Evolutionary conservation across 257 asterid species (phyloP).

Genomic region (Jasminum sambac): DNA sequence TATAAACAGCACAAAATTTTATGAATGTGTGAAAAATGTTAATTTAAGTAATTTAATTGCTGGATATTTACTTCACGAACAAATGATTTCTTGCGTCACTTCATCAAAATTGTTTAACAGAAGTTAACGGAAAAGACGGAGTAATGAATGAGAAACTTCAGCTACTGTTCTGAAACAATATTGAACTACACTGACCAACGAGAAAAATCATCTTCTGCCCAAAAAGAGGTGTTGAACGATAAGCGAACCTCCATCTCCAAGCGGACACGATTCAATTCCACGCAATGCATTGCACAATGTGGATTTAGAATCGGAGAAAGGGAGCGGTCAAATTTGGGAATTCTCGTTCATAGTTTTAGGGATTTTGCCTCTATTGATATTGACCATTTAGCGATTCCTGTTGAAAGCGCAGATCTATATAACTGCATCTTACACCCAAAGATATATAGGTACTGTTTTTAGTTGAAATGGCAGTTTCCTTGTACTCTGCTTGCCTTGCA

Average conservation of each 20-base stretch:
- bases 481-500: constrained; percentile 31
- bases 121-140: too few species aligned
- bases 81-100: too few species aligned
- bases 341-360: background rate
- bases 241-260: background rate
- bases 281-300: background rate
- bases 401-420: background rate
- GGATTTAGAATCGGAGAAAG: background rate
- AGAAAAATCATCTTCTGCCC: too few species aligned
- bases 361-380: background rate
- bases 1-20: too few species aligned
- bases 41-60: too few species aligned
- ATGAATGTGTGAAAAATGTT: too few species aligned
- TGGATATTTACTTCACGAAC: too few species aligned
- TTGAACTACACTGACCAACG: too few species aligned
- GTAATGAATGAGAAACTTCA: too few species aligned
- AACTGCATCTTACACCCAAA: background rate
- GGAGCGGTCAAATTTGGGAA: background rate
- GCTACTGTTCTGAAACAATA: too few species aligned
- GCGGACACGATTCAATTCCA: background rate
- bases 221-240: too few species aligned
- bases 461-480: constrained; percentile 39
- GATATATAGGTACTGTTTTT: background rate
- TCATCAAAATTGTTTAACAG: too few species aligned
- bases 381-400: background rate